Evolutionary conservation across 345 rosid species (phyloP), one percentile per base, ranked within the genome.

Genomic region (Raphanus sativus): DNA sequence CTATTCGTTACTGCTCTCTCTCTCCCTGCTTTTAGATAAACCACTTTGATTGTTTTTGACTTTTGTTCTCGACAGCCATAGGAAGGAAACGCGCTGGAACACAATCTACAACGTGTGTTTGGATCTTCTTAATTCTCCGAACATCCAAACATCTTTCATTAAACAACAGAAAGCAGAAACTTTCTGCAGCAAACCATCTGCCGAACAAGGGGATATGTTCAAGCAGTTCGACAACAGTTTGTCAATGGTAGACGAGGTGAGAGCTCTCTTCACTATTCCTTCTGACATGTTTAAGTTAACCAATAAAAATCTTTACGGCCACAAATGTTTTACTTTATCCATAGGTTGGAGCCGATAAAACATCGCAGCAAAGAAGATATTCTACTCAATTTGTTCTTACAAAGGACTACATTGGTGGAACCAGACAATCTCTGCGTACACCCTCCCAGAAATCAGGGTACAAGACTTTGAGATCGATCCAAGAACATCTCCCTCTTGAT

Each of bases 91-190:
- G 3, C 86, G 80, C 34, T 92, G 96, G 96, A 85, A 75, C 74
- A 86, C 84, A 1, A 85, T 90, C 77, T 90, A 92, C 75, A 92
- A 86, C 11, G 97, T 92, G 13, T 87, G 90, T 77, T 38, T 81
- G 83, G 89, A 85, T 81, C 75, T 86, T 71, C 73, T 81, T 38
- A 77, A 80, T 83, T 86, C 91, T 64, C 93, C 97, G 33, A 88
- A 81, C 70, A 72, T 77, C 68, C 87, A 77, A 69, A 55, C 75
- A 68, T 29, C 82, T 36, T 68, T 2, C 17, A 55, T 21, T 52
- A 83, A 73, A 77, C 84, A 64, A 68, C 84, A 64, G 70, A 83
- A 68, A 70, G 58, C 76, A 33, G 70, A 32, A 71, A 79, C 59
- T 67, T 12, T 34, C 15, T 76, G 74, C 73, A 67, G 50, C 48